A percentile compares a stretch with the other conserved stretches of the same genome.
Conservation (phyloP, 1,284 basidiomycete species). For the Stereum hirsutum region DNA sequence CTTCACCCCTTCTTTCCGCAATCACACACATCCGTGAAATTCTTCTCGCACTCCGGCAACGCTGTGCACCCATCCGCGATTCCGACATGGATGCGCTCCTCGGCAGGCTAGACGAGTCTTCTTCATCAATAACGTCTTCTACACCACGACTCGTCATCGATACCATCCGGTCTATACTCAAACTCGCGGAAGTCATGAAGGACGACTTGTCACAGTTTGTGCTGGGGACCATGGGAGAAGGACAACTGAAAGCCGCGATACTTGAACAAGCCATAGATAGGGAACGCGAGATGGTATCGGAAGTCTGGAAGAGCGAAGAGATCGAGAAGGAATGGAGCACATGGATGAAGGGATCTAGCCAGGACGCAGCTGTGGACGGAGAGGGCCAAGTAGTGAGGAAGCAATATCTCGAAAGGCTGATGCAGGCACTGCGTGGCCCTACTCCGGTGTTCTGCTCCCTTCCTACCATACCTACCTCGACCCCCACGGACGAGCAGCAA, state of each 20-base stretch:
- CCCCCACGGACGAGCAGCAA: slow-evolving; percentile 8
- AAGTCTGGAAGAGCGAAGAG: slow-evolving; percentile 35
- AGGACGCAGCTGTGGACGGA: slow-evolving; percentile 11
- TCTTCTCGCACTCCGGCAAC: slow-evolving; percentile 36
- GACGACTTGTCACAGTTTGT: slow-evolving; percentile 53
- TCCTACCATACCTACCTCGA: slow-evolving; percentile 17
- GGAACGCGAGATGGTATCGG: slow-evolving; percentile 42
- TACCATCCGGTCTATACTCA: slow-evolving; percentile 35
- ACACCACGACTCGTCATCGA: slow-evolving; percentile 34
- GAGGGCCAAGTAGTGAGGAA: slow-evolving; percentile 10
- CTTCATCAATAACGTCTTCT: slow-evolving; percentile 13
- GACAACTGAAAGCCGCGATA: slow-evolving; percentile 38
- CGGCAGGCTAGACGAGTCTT: slow-evolving; percentile 26
- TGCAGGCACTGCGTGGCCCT: slow-evolving; percentile 32
- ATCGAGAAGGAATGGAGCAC: slow-evolving; percentile 26
- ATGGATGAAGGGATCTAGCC: slow-evolving; percentile 26
- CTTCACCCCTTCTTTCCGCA: slow-evolving; percentile 51
- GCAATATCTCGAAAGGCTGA: slow-evolving; percentile 37
- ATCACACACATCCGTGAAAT: slow-evolving; percentile 41
- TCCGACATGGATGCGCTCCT: slow-evolving; percentile 36
- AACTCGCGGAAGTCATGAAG: slow-evolving; percentile 50
- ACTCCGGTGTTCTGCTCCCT: slow-evolving; percentile 36
- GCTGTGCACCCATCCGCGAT: slow-evolving; percentile 63
- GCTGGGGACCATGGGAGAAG: slow-evolving; percentile 51
- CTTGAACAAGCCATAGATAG: slow-evolving; percentile 37